Percentiles rank a stretch among this genome's conserved stretches.
phyloP scores from a whole-genome alignment of 2,329 filamentous ascomycete species.

The Talaromyces sp. region DNA sequence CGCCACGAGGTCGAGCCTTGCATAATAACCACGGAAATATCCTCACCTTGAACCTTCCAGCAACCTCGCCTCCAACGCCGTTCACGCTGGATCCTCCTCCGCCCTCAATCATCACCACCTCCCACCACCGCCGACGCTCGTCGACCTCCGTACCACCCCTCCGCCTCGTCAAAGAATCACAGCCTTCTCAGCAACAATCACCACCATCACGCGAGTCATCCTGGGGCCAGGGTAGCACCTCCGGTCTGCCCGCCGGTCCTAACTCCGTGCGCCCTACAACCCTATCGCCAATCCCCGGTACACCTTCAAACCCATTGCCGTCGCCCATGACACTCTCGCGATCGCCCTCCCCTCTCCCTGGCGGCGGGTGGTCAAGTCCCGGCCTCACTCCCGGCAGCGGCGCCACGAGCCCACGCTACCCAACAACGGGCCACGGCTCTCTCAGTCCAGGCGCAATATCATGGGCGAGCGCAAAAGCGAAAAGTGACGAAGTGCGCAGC shows the following conservation, averaged over 20 bases:
- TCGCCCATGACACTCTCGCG: constrained; percentile 75
- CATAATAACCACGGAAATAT: constrained; percentile 4
- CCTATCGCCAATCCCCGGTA: constrained; percentile 52
- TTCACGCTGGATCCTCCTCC: constrained; percentile 42
- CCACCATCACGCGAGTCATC: constrained; percentile 8
- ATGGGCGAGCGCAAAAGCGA: constrained; percentile 79
- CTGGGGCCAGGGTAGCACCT: constrained; percentile 24
- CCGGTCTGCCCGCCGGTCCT: constrained; percentile 24
- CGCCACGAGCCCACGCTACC: constrained; percentile 60
- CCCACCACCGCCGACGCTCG: constrained; percentile 37
- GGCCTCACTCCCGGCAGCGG: constrained; percentile 71
- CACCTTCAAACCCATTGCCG: constrained; percentile 53
- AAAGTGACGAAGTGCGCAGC: constrained; percentile 67
- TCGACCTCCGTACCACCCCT: constrained; percentile 49
- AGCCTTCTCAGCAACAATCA: neutral
- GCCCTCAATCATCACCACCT: constrained; percentile 21
- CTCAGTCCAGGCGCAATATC: constrained; percentile 50
- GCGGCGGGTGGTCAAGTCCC: constrained; percentile 85
- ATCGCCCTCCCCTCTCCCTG: constrained; percentile 78
- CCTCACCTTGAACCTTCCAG: neutral
- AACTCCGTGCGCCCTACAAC: constrained; percentile 20
- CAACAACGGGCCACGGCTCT: constrained; percentile 20
- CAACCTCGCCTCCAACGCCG: neutral
- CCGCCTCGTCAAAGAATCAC: constrained; percentile 28
- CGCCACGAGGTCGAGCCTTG: constrained; percentile 12